Conservation (phyloP, 768 basidiomycete genomes). For the Coprinellus micaceus region DNA sequence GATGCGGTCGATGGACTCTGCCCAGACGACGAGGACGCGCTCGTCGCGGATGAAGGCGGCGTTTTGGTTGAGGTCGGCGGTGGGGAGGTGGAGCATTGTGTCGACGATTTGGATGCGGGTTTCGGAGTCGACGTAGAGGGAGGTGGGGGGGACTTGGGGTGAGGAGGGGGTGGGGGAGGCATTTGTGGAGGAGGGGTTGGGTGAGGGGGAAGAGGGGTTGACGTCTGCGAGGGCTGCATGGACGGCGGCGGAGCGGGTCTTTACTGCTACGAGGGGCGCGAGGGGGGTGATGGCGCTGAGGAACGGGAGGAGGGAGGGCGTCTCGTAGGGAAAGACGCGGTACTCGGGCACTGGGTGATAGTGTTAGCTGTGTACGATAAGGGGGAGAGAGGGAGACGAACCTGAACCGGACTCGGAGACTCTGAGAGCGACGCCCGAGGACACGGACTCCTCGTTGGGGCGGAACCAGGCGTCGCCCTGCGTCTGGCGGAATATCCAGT, state of each 20-base stretch:
- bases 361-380: no score
- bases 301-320: constrained; percentile 65
- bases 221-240: constrained; percentile 72
- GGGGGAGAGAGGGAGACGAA: no score
- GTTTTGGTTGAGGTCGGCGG: constrained; percentile 82
- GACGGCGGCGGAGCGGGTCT: constrained; percentile 72
- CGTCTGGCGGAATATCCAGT: constrained; percentile 75
- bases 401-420: constrained; percentile 37
- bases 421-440: constrained; percentile 67
- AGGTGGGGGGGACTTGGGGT: constrained; percentile 48
- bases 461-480: constrained; percentile 85
- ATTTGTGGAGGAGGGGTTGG: constrained; percentile 4
- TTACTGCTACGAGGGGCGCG: constrained; percentile 81
- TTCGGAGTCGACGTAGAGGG: constrained; percentile 71
- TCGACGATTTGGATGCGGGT: constrained; percentile 85
- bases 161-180: neutral
- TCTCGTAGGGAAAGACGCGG: constrained; percentile 84
- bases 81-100: constrained; percentile 70
- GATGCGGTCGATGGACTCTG: constrained; percentile 73
- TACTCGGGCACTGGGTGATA: no score
- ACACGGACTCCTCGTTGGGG: constrained; percentile 68
- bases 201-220: constrained; percentile 19
- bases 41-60: constrained; percentile 89
- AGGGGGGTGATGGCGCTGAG: constrained; percentile 66
- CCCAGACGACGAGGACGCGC: constrained; percentile 82